Evolutionary conservation across 2,329 filamentous ascomycete species (phyloP), one percentile per base, ranked within the genome.

Genomic region (Eurotiales sp.): DNA sequence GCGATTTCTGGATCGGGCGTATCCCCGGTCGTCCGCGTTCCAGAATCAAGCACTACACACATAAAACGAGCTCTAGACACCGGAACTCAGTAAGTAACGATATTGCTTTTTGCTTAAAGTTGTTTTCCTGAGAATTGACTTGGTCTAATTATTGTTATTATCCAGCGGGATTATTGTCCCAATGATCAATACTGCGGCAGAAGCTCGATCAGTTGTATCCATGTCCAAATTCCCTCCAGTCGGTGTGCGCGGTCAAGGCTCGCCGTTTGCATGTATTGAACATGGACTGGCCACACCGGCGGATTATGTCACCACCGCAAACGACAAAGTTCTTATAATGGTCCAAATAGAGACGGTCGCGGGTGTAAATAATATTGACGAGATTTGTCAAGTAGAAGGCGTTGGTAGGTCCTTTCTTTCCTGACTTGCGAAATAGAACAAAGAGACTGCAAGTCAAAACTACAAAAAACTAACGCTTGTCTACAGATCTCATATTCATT

Each of bases 111-210:
- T 88, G 8, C 72, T 12, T 21, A 19, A 12, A 3, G 12, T 41
- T 41, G 1, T 23, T 10, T 41, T 41, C 14, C 11, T 29, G 25
- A 29, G 25, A 29, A 6, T 6, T 6, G 25, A 6, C 25, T 11
- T 32, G 29, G 3, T 8, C 29, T 32, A 12, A 32, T 32, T 32
- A 32, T 32, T 3, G 10, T 8, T 12, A 10, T 4, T 32, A 6
- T 12, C 86, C 64, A 79, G 81, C 22, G 80, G 80, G 76, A 82
- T 60, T 29, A 54, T 59, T 41, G 59, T 64, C 0, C 62, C 60
- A 2, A 59, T 62, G 48, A 60, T 66, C 57, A 79, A 82, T 55
- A 77, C 77, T 0, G 78, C 82, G 2, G 76, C 77, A 17, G 79
- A 64, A 39, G 61, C 59, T 8, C 32, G 48, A n/a, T 47, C 54